phyloP scores from a whole-genome alignment of 1,139 yeast genomes.

The Taphrina populina region DNA sequence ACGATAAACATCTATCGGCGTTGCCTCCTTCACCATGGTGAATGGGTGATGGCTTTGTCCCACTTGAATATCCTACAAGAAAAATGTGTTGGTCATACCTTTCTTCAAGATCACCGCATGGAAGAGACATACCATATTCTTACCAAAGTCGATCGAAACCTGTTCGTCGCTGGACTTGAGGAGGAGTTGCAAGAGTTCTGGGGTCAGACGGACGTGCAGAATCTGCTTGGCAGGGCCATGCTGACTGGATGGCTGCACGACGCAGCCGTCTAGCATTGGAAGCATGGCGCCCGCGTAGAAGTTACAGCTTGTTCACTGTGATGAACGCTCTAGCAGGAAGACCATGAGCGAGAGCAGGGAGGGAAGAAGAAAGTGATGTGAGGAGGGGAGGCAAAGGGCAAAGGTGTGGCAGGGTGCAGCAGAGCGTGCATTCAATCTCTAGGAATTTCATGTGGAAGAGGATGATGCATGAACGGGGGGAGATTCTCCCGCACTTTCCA shows the following conservation, averaged over 20 bases:
- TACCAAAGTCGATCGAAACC: slow-evolving; percentile 7
- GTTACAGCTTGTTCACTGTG: no score
- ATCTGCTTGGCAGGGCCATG: background rate
- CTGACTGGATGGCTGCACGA: background rate
- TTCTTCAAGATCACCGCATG: no score
- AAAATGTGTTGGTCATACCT: background rate
- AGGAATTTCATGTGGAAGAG: no score
- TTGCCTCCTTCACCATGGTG: slow-evolving; percentile 10
- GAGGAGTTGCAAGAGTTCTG: slow-evolving; percentile 24
- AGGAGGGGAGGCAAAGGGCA: no score
- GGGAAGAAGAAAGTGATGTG: no score
- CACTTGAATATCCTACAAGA: slow-evolving; percentile 4
- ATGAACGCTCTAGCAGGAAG: no score
- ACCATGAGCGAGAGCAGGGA: no score
- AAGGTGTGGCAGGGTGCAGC: no score
- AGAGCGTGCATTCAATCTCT: no score
- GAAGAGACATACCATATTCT: background rate
- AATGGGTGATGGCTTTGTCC: slow-evolving; percentile 8
- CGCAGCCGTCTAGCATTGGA: slow-evolving; percentile 2
- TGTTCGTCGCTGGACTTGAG: background rate
- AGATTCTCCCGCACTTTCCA: no score
- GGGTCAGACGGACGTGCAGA: slow-evolving; percentile 24
- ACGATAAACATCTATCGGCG: slow-evolving; percentile 12
- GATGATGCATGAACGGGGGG: no score
- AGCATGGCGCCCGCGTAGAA: no score